phyloP scores from a whole-genome alignment of 257 asterid genomes.

The Ophiorrhiza pumila region DNA sequence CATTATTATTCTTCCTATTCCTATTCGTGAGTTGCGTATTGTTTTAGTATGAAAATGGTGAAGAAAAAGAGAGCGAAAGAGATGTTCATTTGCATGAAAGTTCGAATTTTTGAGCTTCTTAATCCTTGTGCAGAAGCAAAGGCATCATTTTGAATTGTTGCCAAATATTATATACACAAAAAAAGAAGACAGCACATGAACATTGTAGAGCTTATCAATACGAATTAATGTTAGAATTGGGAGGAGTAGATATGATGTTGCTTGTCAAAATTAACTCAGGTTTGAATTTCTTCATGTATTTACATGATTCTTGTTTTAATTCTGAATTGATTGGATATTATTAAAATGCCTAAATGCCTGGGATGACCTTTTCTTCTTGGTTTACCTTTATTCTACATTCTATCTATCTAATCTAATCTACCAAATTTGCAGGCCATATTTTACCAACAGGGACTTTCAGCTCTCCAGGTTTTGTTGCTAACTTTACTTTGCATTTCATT shows the following conservation, averaged over 20 bases:
- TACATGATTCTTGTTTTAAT: neutral
- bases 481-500: neutral
- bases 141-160: neutral
- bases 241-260: too few species aligned
- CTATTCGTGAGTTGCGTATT: too few species aligned
- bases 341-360: too few species aligned
- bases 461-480: conserved; percentile 49
- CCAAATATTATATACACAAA: neutral
- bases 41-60: too few species aligned
- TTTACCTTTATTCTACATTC: neutral
- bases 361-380: neutral
- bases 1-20: too few species aligned
- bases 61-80: too few species aligned
- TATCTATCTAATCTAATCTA: conserved; percentile 4
- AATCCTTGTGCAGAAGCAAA: neutral
- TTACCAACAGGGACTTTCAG: conserved; percentile 49
- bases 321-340: neutral
- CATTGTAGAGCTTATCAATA: too few species aligned
- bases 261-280: too few species aligned
- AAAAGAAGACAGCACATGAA: neutral
- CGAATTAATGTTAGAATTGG: neutral
- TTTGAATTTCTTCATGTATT: too few species aligned
- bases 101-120: neutral
- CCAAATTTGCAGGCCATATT: conserved; percentile 61
- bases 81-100: too few species aligned